Base-by-base conservation (phyloP, 257 asterid genomes). In the Penstemon eatonii region DNA sequence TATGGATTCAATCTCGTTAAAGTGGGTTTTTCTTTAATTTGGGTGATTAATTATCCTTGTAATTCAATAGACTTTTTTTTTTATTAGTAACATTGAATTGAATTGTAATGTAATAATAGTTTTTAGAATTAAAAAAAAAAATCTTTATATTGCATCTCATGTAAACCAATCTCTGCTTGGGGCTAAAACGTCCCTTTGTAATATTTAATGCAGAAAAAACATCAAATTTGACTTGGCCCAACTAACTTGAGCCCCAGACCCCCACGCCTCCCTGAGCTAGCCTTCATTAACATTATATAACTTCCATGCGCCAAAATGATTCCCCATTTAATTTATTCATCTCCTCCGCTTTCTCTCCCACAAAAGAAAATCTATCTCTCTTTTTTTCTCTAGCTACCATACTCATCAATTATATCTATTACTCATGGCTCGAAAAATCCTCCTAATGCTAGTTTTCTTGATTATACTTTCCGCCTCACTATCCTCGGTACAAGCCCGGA, bases 181-280 rank as follows among this genome's bases (percentile, higher is more conserved):
- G 33, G 33, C 3, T 10, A 8, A 11, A 49, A 42, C 44, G 38
- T 3, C 39, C n/a, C 11, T 37, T 40, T 47, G 33, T 2, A 58
- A 5, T 4, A 5, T 25, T 15, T 9, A 53, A 42, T 62, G 52
- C 44, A 51, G 39, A 43, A 59, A 47, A 72, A 70, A 61, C 40
- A 44, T 64, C 54, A 69, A 60, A 69, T 78, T 83, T 83, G 88
- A 83, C 85, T 80, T 75, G 60, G 80, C 76, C 75, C 74, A 72
- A 77, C 82, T 41, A 74, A 64, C 88, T 70, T 78, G 78, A 56
- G 67, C 42, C 81, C 79, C 81, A 78, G 64, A 44, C 44, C 73
- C 41, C 53, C 81, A 69, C 79, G 75, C 71, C 70, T 42, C 46
- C 68, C 50, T 51, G n/a, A n/a, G n/a, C n/a, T n/a, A n/a, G n/a